phyloP scores from a whole-genome alignment of 2,329 filamentous ascomycete genomes.

The Penicillium sp. region DNA sequence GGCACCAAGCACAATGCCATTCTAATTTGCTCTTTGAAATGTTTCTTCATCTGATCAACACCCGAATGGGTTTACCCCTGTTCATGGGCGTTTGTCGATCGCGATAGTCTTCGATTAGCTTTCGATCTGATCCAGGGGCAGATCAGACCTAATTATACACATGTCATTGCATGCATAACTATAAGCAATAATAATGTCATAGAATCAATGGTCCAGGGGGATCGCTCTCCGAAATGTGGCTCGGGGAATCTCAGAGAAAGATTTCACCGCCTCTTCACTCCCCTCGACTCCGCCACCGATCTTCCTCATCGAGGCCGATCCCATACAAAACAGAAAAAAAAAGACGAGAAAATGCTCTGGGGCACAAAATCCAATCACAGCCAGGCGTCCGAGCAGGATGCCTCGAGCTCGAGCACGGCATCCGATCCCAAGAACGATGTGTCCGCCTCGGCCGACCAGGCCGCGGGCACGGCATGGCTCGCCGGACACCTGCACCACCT shows the following conservation, averaged over 20 bases:
- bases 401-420: constrained; percentile 23
- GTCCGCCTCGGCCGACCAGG: constrained; percentile 34
- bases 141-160: background rate
- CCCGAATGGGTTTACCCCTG: background rate
- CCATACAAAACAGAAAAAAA: background rate
- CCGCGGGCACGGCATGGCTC: constrained; percentile 36
- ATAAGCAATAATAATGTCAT: background rate
- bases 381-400: constrained; percentile 26
- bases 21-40: background rate
- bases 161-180: background rate
- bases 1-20: background rate
- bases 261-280: constrained; percentile 8
- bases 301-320: background rate
- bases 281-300: constrained; percentile 3
- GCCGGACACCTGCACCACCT: constrained; percentile 76
- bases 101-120: background rate
- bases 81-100: background rate
- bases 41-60: background rate
- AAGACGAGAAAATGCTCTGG: constrained; percentile 25
- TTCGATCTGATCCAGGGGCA: background rate
- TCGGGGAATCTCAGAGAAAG: background rate
- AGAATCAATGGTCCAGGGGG: background rate
- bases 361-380: constrained; percentile 28
- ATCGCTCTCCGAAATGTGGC: background rate
- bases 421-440: constrained; percentile 35